phyloP scores from a whole-genome alignment of 371 early-diverging fungal genomes.

The Mortierella polycephala region DNA sequence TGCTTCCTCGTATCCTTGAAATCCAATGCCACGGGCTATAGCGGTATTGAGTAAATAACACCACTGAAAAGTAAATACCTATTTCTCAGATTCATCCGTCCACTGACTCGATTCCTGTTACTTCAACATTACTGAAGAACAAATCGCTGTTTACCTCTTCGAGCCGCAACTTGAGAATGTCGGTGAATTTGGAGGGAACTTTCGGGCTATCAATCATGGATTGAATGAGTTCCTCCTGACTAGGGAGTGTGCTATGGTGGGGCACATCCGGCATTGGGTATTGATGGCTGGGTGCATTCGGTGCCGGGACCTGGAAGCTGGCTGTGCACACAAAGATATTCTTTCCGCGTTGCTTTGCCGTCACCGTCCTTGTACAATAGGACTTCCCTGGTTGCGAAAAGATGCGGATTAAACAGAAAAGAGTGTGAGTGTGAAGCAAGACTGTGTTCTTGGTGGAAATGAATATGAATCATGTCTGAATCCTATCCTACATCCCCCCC shows the following conservation, averaged over 20 bases:
- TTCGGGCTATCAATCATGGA: constrained; percentile 59
- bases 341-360: constrained; percentile 65
- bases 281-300: constrained; percentile 40
- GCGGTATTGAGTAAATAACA: neutral
- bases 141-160: constrained; percentile 52
- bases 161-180: constrained; percentile 19
- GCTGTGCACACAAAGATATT: constrained; percentile 60
- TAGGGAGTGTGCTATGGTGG: constrained; percentile 66
- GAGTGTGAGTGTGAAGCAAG: too few species aligned
- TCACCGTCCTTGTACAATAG: constrained; percentile 64
- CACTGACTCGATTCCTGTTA: too few species aligned
- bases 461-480: too few species aligned
- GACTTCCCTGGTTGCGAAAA: too few species aligned
- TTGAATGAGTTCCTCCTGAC: constrained; percentile 60
- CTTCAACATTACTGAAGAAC: too few species aligned
- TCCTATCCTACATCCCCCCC: too few species aligned
- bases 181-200: constrained; percentile 48
- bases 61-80: too few species aligned
- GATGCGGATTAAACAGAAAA: too few species aligned
- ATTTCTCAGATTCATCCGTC: too few species aligned
- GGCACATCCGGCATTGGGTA: constrained; percentile 68
- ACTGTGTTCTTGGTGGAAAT: too few species aligned
- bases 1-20: constrained; percentile 49
- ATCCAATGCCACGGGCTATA: constrained; percentile 38
- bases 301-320: constrained; percentile 52